phyloP scores from a whole-genome alignment of 805 yeast species.

The Torulaspora franciscae region DNA sequence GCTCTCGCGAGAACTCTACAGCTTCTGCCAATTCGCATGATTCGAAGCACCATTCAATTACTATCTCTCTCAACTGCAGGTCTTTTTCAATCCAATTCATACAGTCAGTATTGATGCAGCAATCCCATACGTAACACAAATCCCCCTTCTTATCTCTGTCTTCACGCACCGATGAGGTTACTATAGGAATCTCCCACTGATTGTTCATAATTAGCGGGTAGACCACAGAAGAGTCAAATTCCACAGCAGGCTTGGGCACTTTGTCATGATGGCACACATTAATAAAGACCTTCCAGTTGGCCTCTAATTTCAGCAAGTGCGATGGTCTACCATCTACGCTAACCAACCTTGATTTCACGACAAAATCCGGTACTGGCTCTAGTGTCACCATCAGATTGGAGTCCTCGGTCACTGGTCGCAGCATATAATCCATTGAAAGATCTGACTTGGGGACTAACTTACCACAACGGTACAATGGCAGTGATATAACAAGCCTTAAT shows the following conservation, averaged over 20 bases:
- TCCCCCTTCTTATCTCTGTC: constrained; percentile 68
- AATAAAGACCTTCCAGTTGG: constrained; percentile 63
- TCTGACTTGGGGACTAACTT: background rate
- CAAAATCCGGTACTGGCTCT: constrained; percentile 66
- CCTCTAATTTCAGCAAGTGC: constrained; percentile 15
- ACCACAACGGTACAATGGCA: background rate
- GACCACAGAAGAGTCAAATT: constrained; percentile 52
- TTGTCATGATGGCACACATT: constrained; percentile 65
- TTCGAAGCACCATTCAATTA: constrained; percentile 81
- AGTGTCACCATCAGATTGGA: constrained; percentile 25
- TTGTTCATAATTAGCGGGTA: constrained; percentile 61
- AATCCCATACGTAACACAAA: constrained; percentile 64
- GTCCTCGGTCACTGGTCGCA: constrained; percentile 13
- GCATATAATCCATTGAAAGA: constrained; percentile 16
- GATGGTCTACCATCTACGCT: constrained; percentile 32
- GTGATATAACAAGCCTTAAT: background rate
- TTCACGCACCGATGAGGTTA: constrained; percentile 52
- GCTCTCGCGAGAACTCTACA: constrained; percentile 55
- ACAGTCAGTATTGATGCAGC: constrained; percentile 64
- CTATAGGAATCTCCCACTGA: constrained; percentile 82
- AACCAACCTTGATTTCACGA: constrained; percentile 56
- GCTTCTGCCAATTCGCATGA: constrained; percentile 57
- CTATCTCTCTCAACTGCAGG: constrained; percentile 54
- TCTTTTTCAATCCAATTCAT: constrained; percentile 58
- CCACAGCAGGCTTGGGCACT: constrained; percentile 58